Conservation (phyloP, 805 yeast genomes). For the Huiozyma naganishii region DNA sequence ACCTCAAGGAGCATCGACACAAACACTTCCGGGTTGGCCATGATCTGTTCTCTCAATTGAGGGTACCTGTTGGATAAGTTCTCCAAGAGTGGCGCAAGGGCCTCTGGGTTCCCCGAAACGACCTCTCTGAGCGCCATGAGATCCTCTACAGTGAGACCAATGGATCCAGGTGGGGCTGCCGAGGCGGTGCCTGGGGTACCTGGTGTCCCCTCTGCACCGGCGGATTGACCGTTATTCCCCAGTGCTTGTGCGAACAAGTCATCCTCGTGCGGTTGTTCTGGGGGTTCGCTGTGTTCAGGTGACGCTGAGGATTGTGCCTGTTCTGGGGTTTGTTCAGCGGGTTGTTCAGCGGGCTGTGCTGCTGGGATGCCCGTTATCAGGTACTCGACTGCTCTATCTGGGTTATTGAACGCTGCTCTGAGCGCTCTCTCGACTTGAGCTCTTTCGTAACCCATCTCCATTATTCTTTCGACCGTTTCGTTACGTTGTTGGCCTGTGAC, state of each 20-base stretch:
- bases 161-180: slow-evolving; percentile 29
- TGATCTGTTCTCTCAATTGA: slow-evolving; percentile 68
- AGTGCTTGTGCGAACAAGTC: slow-evolving; percentile 37
- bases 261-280: slow-evolving; percentile 17
- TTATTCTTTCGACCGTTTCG: slow-evolving; percentile 65
- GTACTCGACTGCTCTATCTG: slow-evolving; percentile 96
- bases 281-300: background rate
- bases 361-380: slow-evolving; percentile 84
- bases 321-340: slow-evolving; percentile 26
- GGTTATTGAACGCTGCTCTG: slow-evolving; percentile 92
- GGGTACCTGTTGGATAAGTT: slow-evolving; percentile 77
- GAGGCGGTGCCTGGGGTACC: slow-evolving; percentile 11
- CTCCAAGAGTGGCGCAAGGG: slow-evolving; percentile 73
- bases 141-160: slow-evolving; percentile 36
- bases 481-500: slow-evolving; percentile 74
- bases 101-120: slow-evolving; percentile 76
- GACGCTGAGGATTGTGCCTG: slow-evolving; percentile 13
- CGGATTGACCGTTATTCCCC: slow-evolving; percentile 22
- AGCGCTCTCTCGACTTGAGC: slow-evolving; percentile 81
- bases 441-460: slow-evolving; percentile 94
- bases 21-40: slow-evolving; percentile 83
- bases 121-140: slow-evolving; percentile 60
- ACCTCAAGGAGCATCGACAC: slow-evolving; percentile 60
- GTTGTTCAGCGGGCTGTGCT: slow-evolving; percentile 19
- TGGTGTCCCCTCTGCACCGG: slow-evolving; percentile 6